These are phyloP conservation scores for Globisporangium nagaii DNA, from an alignment of 352 stramenopile genomes.

Conservation along the genomic window DNA sequence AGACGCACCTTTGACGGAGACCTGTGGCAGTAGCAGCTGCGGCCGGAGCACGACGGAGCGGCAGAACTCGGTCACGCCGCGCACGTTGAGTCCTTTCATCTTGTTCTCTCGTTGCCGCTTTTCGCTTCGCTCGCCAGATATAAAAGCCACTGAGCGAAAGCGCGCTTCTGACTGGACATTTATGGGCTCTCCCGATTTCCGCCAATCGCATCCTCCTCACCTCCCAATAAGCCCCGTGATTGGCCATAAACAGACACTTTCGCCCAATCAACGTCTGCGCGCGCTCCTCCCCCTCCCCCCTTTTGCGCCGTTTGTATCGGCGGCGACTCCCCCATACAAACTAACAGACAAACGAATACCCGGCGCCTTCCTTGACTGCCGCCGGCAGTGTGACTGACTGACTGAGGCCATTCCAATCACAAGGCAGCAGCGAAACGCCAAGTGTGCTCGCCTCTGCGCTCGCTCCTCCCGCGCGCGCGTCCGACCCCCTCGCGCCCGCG, in stretches of 20 bases:
- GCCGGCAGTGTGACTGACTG: constrained; percentile 4
- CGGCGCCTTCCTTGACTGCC: background rate
- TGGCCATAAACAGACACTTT: background rate
- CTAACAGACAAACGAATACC: no score
- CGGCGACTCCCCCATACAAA: constrained; percentile 1
- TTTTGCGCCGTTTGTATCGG: background rate
- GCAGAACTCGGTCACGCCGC: constrained; percentile 77
- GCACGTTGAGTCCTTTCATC: constrained; percentile 76
- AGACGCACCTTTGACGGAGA: constrained; percentile 65
- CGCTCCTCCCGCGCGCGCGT: background rate
- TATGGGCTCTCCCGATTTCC: background rate
- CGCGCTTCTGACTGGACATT: constrained; percentile 10
- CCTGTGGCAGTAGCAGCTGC: constrained; percentile 73
- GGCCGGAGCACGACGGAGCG: constrained; percentile 62
- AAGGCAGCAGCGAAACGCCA: constrained; percentile 2
- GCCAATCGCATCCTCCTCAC: background rate
- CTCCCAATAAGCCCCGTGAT: background rate
- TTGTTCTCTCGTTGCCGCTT: background rate
- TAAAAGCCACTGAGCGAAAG: background rate
- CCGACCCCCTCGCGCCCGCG: background rate
- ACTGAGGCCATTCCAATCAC: constrained; percentile 2
- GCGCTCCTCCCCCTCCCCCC: background rate
- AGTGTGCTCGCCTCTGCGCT: background rate
- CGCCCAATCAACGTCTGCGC: background rate
- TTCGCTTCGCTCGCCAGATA: background rate